Base-by-base conservation (phyloP, 305 asterid genomes). In the Fraxinus sp. region DNA sequence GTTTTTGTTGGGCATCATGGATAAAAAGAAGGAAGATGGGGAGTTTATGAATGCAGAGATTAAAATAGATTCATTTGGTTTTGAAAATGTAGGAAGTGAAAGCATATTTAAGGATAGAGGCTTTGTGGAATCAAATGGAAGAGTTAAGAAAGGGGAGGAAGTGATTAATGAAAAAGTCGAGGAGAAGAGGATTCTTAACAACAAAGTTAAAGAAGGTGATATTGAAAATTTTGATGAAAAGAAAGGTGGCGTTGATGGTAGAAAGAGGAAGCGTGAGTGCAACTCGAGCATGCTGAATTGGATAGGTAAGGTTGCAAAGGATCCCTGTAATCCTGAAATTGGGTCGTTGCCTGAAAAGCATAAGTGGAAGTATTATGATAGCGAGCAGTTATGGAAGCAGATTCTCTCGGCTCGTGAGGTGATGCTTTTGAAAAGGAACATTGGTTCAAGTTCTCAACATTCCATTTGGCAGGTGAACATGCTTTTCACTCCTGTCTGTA, bases 331-430 rank as follows among this genome's bases (percentile, higher is more conserved):
- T 82, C 83, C 85, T 33, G 87, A 83, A 79, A 76, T 85, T 24
- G 92, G 85, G 66, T 16, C 80, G 0, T 66, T 93, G 11, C 97
- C 96, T 0, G 89, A 90, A 79, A 89, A 77, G 80, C 83, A 85
- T 26, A 90, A 85, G 84, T 93, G 97, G 97, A 93, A 92, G 80
- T 22, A 76, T 73, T 87, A 87, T 77, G 91, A 89, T 55, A 83
- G 76, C 78, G 92, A 91, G 75, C 78, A 83, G 79, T 70, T 64
- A 5, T 93, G 97, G 97, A 93, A 90, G 90, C 89, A 89, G 87
- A 74, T 87, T 87, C 84, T 93, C 46, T 39, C 77, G 88, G 84
- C 79, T 83, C 93, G 96, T 73, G 91, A 87, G 75, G 86, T 70
- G 2, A 80, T 89, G 92, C 85, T 86, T 70, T 81, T 78, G 89